These are phyloP conservation scores for Coccomyxa sp. DNA, from an alignment of 139 green algal genomes.

Conservation along the genomic window DNA sequence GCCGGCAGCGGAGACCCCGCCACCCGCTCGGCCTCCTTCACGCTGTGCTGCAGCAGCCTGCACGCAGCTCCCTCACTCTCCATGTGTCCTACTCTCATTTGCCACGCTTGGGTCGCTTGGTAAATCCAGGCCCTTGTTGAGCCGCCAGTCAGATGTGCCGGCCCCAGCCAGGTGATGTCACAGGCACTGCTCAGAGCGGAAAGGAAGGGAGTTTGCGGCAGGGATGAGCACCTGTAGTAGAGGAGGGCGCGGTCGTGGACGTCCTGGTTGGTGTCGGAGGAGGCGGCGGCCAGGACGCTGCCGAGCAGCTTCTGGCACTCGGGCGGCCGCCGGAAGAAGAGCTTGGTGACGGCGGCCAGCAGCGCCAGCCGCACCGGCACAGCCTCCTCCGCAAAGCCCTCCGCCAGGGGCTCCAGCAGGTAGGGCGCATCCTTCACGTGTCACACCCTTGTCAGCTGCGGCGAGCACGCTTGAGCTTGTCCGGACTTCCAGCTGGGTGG, in stretches of 20 bases:
- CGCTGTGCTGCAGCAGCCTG: slow-evolving; percentile 70
- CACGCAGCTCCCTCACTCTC: background rate
- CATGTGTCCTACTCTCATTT: too few species aligned
- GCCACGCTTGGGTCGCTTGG: too few species aligned
- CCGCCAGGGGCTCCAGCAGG: slow-evolving; percentile 72
- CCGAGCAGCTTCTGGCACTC: slow-evolving; percentile 71
- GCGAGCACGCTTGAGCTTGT: too few species aligned
- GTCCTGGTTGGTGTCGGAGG: slow-evolving; percentile 65
- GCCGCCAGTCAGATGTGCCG: too few species aligned
- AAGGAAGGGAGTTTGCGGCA: too few species aligned
- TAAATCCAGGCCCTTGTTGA: too few species aligned
- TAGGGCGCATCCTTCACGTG: slow-evolving; percentile 79
- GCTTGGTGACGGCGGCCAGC: slow-evolving; percentile 72
- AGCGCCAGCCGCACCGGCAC: slow-evolving; percentile 67
- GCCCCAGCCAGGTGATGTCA: too few species aligned
- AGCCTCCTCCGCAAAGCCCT: slow-evolving; percentile 49
- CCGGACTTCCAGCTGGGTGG: too few species aligned
- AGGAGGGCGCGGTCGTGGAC: slow-evolving; percentile 88
- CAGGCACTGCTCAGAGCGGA: too few species aligned
- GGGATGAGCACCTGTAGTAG: slow-evolving; percentile 91
- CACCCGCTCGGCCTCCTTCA: slow-evolving; percentile 48
- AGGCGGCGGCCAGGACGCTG: slow-evolving; percentile 44
- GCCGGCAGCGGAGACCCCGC: slow-evolving; percentile 26
- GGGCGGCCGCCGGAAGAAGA: slow-evolving; percentile 89
- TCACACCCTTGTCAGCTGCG: too few species aligned